A percentile compares a stretch with the other conserved stretches of the same genome.
Evolutionary conservation across 805 yeast genomes (phyloP).

Genomic region (Huiozyma naganishii): DNA sequence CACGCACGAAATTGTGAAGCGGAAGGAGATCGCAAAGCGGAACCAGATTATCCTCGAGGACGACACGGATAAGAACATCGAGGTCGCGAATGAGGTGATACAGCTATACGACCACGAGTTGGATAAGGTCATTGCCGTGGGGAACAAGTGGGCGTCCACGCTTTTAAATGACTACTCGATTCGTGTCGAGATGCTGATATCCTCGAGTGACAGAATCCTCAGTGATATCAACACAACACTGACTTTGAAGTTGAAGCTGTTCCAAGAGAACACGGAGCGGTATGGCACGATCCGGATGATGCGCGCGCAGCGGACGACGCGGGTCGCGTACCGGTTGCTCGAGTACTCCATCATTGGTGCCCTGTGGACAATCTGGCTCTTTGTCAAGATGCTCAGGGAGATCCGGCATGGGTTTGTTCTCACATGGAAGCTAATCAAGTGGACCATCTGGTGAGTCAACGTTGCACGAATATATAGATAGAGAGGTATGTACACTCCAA

Average conservation of each 20-base stretch:
- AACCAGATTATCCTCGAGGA: slow-evolving; percentile 8
- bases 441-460: slow-evolving; percentile 18
- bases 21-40: slow-evolving; percentile 11
- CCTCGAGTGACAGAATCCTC: slow-evolving; percentile 54
- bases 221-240: slow-evolving; percentile 67
- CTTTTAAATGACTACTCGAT: slow-evolving; percentile 33
- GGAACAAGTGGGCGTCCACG: slow-evolving; percentile 25
- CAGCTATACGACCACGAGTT: slow-evolving; percentile 17
- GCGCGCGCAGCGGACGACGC: slow-evolving; percentile 15
- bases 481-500: background rate
- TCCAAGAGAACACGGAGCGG: slow-evolving; percentile 26
- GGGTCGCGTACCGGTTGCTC: slow-evolving; percentile 15
- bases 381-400: slow-evolving; percentile 16
- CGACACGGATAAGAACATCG: slow-evolving; percentile 11
- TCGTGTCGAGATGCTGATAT: slow-evolving; percentile 48
- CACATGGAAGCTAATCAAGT: slow-evolving; percentile 11
- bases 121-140: slow-evolving; percentile 18
- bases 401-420: slow-evolving; percentile 9
- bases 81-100: slow-evolving; percentile 11
- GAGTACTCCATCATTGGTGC: slow-evolving; percentile 21
- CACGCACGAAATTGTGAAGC: slow-evolving; percentile 17
- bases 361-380: slow-evolving; percentile 24
- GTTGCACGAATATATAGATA: background rate
- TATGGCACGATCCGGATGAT: slow-evolving; percentile 17
- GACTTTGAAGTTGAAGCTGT: slow-evolving; percentile 41